Base-by-base conservation (phyloP, 2,329 filamentous ascomycete genomes). In the Hypoxylon sp. region DNA sequence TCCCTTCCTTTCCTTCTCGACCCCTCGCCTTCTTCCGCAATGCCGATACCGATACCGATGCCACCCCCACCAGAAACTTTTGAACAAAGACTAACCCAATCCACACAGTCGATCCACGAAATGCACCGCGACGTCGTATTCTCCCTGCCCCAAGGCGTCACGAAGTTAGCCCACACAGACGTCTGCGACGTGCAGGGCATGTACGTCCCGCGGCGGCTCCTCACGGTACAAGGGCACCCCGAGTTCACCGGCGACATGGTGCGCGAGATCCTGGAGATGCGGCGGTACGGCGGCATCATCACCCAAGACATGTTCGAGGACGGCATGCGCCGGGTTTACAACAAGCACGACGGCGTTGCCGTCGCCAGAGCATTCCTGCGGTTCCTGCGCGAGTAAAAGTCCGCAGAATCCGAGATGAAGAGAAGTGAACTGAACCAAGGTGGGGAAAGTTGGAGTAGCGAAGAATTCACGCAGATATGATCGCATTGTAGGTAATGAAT, bases 201-300 rank as follows among this genome's bases (percentile, higher is more conserved):
- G 87, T 92, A 96, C 77, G 80, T 85, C 19, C 87, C 89, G 7
- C 83, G 85, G 46, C 85, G 86, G 37, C 83, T 92, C 67, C 90
- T 97, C 67, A 90, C 92, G 0, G 88, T 97, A 1, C 93, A 97
- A 82, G 93, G 93, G 5, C 93, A 97, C 79, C 94, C 93, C 0
- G 94, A 97, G 79, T 96, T 95, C 77, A 92, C 86, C 3, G 84
- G 85, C 65, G 86, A 89, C 15, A 94, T 97, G 71, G 87, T 94
- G 73, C 83, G 81, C 17, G 90, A 93, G 78, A 80, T 97, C 39
- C 80, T 95, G 60, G 84, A 86, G 67, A 81, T 86, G 66, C 86
- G 94, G 62, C 88, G 92, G 75, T 82, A 84, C 29, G 82, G 82
- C 52, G 93, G 92, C 0, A 84, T 96, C 21, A 92, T 97, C 70